Evolutionary conservation across 768 basidiomycete species (phyloP).

Genomic region (Auriculariales sp.): DNA sequence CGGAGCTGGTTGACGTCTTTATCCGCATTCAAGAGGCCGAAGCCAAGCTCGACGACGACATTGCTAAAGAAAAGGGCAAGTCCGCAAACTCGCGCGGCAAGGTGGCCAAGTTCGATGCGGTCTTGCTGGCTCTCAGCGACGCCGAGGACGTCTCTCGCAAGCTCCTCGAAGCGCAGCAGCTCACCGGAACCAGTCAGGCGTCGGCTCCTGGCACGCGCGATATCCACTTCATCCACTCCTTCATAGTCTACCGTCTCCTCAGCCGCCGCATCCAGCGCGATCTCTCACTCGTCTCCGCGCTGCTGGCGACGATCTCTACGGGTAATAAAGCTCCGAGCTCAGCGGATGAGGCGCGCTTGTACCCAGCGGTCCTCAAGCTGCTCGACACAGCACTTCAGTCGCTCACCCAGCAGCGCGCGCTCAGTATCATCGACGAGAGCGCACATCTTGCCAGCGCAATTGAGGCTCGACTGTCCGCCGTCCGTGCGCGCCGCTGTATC

Average conservation of each 20-base stretch:
- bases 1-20: slow-evolving; percentile 80
- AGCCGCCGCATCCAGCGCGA: slow-evolving; percentile 82
- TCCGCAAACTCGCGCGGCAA: slow-evolving; percentile 45
- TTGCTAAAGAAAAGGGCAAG: slow-evolving; percentile 13
- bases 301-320: slow-evolving; percentile 26
- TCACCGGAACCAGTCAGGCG: slow-evolving; percentile 14
- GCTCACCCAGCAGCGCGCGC: slow-evolving; percentile 65
- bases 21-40: slow-evolving; percentile 73
- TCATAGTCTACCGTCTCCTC: slow-evolving; percentile 76
- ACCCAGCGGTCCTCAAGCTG: slow-evolving; percentile 72
- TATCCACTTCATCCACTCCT: slow-evolving; percentile 74
- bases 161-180: slow-evolving; percentile 69
- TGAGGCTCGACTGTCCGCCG: slow-evolving; percentile 60
- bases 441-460: slow-evolving; percentile 68
- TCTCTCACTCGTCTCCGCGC: slow-evolving; percentile 57
- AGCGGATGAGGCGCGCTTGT: slow-evolving; percentile 54
- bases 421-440: slow-evolving; percentile 79
- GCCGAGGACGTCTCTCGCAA: slow-evolving; percentile 76
- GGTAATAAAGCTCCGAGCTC: slow-evolving; percentile 20
- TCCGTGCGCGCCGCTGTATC: slow-evolving; percentile 59
- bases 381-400: slow-evolving; percentile 78
- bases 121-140: slow-evolving; percentile 74
- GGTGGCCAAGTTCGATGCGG: slow-evolving; percentile 77
- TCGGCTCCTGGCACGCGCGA: slow-evolving; percentile 40
- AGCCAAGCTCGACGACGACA: slow-evolving; percentile 31